Evolutionary conservation across 1,284 basidiomycete species (phyloP).

Genomic region (Apiotrichum veenhuisii): DNA sequence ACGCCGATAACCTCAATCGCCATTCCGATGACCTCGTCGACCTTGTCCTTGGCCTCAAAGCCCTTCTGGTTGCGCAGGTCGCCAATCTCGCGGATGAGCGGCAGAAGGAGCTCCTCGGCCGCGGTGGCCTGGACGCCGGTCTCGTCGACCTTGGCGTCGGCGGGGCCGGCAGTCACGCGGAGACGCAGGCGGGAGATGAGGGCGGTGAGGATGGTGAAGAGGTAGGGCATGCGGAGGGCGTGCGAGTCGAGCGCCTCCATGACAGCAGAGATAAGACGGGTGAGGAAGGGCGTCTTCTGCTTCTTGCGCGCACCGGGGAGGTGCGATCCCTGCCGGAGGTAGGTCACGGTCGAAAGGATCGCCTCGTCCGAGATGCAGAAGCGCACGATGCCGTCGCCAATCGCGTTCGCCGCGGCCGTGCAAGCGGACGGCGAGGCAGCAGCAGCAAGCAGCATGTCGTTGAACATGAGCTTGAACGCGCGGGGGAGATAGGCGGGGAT

Average conservation of each 20-base stretch:
- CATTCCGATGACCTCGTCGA: slow-evolving; percentile 72
- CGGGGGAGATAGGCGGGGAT: slow-evolving; percentile 55
- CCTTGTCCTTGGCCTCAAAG: slow-evolving; percentile 88
- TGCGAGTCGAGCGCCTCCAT: slow-evolving; percentile 66
- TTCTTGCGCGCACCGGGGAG: slow-evolving; percentile 51
- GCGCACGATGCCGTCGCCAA: slow-evolving; percentile 58
- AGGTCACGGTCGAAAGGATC: slow-evolving; percentile 55
- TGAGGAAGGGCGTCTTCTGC: slow-evolving; percentile 58
- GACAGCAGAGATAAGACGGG: slow-evolving; percentile 61
- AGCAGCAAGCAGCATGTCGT: slow-evolving; percentile 55
- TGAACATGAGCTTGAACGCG: slow-evolving; percentile 74
- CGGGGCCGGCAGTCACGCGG: slow-evolving; percentile 27
- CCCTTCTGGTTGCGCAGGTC: slow-evolving; percentile 70
- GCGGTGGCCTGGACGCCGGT: slow-evolving; percentile 56
- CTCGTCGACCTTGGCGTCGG: slow-evolving; percentile 51
- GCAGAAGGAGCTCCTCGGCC: slow-evolving; percentile 68
- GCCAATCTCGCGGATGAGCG: slow-evolving; percentile 70
- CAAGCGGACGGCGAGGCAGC: slow-evolving; percentile 31
- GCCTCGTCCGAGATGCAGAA: slow-evolving; percentile 67
- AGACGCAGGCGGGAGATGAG: slow-evolving; percentile 52
- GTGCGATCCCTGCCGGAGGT: slow-evolving; percentile 37
- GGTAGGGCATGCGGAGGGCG: slow-evolving; percentile 62
- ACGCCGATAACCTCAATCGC: slow-evolving; percentile 87
- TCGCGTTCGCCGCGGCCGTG: slow-evolving; percentile 61
- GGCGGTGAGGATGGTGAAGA: slow-evolving; percentile 58